phyloP scores from a whole-genome alignment of 2,329 filamentous ascomycete genomes.

The Arachnomyces sp. region DNA sequence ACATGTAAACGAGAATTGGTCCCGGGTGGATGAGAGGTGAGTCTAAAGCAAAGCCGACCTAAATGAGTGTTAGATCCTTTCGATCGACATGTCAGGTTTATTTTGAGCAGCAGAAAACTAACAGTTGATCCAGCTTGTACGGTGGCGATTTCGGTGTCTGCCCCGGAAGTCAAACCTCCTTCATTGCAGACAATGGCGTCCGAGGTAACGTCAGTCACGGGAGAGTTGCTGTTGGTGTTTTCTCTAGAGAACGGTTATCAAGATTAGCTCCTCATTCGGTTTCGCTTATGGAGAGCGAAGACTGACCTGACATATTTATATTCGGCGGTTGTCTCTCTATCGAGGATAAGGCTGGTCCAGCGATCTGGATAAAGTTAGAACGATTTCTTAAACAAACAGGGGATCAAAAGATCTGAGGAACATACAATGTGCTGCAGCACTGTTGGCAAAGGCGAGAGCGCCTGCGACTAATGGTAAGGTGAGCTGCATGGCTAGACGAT shows the following conservation, averaged over 20 bases:
- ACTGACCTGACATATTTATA: constrained; percentile 3
- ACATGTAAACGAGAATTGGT: constrained; percentile 3
- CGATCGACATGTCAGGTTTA: too few species aligned
- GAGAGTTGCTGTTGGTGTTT: constrained; percentile 4
- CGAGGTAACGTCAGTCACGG: constrained; percentile 4
- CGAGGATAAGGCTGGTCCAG: constrained; percentile 2
- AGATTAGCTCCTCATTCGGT: background rate
- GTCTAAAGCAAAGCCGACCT: constrained; percentile 1
- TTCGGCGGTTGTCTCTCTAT: constrained; percentile 1
- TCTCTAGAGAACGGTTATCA: background rate
- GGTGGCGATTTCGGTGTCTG: constrained; percentile 1
- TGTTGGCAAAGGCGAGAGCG: constrained; percentile 2
- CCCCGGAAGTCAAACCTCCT: background rate
- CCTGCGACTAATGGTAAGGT: constrained; percentile 8
- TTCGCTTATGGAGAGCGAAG: background rate
- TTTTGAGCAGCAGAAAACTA: too few species aligned
- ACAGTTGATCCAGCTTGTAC: background rate
- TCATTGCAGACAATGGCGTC: constrained; percentile 3
- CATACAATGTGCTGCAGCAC: constrained; percentile 2
- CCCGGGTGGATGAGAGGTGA: constrained; percentile 1
- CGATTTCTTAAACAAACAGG: background rate
- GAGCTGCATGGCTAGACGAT: constrained; percentile 2
- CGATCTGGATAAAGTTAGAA: background rate
- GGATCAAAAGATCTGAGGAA: background rate
- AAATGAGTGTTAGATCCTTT: too few species aligned